Evolutionary conservation across 2,329 filamentous ascomycete genomes (phyloP).

Genomic region (Lecanicillium sp.): DNA sequence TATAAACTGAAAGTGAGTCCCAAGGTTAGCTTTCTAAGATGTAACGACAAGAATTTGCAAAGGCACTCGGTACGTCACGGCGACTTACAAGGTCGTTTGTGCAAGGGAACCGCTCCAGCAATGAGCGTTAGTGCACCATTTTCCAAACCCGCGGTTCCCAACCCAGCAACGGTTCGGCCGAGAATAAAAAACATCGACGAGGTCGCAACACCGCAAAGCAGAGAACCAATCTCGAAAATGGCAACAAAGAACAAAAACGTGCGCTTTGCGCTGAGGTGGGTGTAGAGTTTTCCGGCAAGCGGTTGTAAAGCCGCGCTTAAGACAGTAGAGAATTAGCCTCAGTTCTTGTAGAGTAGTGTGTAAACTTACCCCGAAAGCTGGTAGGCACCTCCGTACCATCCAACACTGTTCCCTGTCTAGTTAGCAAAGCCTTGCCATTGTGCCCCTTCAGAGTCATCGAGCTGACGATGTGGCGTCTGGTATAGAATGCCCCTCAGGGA

Average conservation of each 20-base stretch:
- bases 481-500: too few species aligned
- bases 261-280: slow-evolving; percentile 30
- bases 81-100: slow-evolving; percentile 13
- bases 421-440: too few species aligned
- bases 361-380: slow-evolving; percentile 27
- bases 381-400: slow-evolving; percentile 44
- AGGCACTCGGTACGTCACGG: too few species aligned
- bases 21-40: too few species aligned
- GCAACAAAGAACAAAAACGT: slow-evolving; percentile 10
- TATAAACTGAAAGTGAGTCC: background rate
- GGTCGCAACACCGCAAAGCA: slow-evolving; percentile 13
- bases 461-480: too few species aligned
- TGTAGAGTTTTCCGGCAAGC: slow-evolving; percentile 40
- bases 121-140: slow-evolving; percentile 13
- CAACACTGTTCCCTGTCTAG: slow-evolving; percentile 20
- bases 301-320: slow-evolving; percentile 40
- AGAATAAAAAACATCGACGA: slow-evolving; percentile 14
- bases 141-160: slow-evolving; percentile 12
- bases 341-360: slow-evolving; percentile 38
- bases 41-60: too few species aligned
- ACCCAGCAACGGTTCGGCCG: slow-evolving; percentile 13
- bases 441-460: too few species aligned
- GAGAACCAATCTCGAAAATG: slow-evolving; percentile 14
- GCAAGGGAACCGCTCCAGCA: slow-evolving; percentile 10
- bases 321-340: too few species aligned